Evolutionary conservation across 495 filamentous ascomycete genomes (phyloP).

Genomic region (Aspergillus bridgeri): DNA sequence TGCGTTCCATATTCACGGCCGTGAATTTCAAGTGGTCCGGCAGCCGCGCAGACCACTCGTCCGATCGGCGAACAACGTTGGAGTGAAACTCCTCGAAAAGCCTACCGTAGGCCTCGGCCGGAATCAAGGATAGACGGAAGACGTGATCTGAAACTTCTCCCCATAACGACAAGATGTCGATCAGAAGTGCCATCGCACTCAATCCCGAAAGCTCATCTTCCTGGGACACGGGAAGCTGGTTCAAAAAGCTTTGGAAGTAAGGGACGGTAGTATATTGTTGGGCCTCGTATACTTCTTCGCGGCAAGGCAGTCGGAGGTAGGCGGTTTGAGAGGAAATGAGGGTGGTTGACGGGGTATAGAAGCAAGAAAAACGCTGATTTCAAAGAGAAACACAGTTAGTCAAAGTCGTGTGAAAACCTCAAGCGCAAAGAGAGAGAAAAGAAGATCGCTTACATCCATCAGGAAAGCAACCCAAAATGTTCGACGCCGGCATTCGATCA

Average conservation of each 20-base stretch:
- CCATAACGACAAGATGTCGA: slow-evolving; percentile 60
- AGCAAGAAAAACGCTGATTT: slow-evolving; percentile 52
- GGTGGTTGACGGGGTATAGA: slow-evolving; percentile 44
- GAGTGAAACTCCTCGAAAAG: slow-evolving; percentile 50
- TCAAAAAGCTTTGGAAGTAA: slow-evolving; percentile 51
- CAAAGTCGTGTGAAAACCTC: background rate
- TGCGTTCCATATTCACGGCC: slow-evolving; percentile 47
- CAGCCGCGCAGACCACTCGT: slow-evolving; percentile 45
- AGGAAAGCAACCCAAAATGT: slow-evolving; percentile 67
- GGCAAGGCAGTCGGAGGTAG: slow-evolving; percentile 60
- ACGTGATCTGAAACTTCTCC: slow-evolving; percentile 58
- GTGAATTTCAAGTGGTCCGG: slow-evolving; percentile 47
- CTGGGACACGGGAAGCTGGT: slow-evolving; percentile 22
- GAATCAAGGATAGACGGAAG: slow-evolving; percentile 51
- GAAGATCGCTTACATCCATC: slow-evolving; percentile 49
- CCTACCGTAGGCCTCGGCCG: slow-evolving; percentile 36
- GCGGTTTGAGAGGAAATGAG: slow-evolving; percentile 51
- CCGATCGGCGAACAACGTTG: slow-evolving; percentile 46
- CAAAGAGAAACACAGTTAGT: slow-evolving; percentile 8
- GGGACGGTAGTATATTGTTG: slow-evolving; percentile 50
- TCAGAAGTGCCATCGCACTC: slow-evolving; percentile 58
- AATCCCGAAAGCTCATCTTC: slow-evolving; percentile 33
- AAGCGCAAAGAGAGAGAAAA: background rate
- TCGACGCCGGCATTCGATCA: slow-evolving; percentile 62
- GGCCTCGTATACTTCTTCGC: slow-evolving; percentile 54